Evolutionary conservation across 108 stramenopile species (phyloP).

Genomic region (Bacterosira constricta): DNA sequence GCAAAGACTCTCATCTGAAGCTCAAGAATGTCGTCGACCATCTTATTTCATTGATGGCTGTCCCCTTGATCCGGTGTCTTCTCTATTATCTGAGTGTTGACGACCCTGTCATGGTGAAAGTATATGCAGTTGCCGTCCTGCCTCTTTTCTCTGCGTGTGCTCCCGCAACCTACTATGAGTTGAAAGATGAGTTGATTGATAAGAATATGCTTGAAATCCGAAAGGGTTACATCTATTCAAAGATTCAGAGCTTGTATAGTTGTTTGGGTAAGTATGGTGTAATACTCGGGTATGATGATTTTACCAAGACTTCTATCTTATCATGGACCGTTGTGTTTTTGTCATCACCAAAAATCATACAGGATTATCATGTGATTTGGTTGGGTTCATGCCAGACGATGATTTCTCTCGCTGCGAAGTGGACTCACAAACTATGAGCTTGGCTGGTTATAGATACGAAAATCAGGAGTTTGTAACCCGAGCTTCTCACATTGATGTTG

Average conservation of each 20-base stretch:
- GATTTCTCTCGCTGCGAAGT: slow-evolving; percentile 25
- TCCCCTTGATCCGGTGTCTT: slow-evolving; percentile 71
- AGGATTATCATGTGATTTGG: slow-evolving; percentile 33
- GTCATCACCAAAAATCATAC: too few species aligned
- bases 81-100: slow-evolving; percentile 57
- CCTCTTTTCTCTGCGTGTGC: slow-evolving; percentile 73
- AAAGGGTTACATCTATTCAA: slow-evolving; percentile 56
- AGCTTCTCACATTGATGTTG: slow-evolving; percentile 40
- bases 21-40: slow-evolving; percentile 59
- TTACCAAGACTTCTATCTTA: background rate
- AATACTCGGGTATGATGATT: background rate
- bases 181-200: slow-evolving; percentile 59
- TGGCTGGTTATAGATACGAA: slow-evolving; percentile 34
- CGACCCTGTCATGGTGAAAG: slow-evolving; percentile 56
- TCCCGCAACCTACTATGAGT: slow-evolving; percentile 48
- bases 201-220: slow-evolving; percentile 14
- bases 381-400: slow-evolving; percentile 30
- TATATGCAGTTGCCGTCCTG: slow-evolving; percentile 73
- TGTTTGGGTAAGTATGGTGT: slow-evolving; percentile 54
- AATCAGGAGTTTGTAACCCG: slow-evolving; percentile 17
- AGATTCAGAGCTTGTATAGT: slow-evolving; percentile 58
- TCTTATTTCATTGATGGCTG: slow-evolving; percentile 69
- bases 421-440: slow-evolving; percentile 10
- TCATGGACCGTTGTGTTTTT: background rate
- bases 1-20: slow-evolving; percentile 51